Evolutionary conservation across 1,139 yeast genomes (phyloP).

Genomic region (Blastobotrys malaysiensis): DNA sequence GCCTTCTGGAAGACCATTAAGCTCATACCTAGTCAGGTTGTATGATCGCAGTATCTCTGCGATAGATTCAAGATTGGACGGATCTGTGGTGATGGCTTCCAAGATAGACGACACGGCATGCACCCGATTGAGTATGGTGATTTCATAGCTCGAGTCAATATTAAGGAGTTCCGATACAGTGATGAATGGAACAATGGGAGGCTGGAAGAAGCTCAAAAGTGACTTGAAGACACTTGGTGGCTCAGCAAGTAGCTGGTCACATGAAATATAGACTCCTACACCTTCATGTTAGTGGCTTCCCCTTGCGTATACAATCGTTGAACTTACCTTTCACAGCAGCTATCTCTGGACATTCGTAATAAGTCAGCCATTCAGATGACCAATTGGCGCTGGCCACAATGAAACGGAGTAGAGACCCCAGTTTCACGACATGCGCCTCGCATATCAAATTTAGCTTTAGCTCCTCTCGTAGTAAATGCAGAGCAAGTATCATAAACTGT

Average conservation of each 20-base stretch:
- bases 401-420: slow-evolving; percentile 57
- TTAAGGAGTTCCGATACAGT: slow-evolving; percentile 38
- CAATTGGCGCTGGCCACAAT: slow-evolving; percentile 67
- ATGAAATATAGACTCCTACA: slow-evolving; percentile 9
- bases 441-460: slow-evolving; percentile 51
- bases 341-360: slow-evolving; percentile 39
- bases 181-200: slow-evolving; percentile 17
- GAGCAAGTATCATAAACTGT: slow-evolving; percentile 59
- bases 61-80: neutral
- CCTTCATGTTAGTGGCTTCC: slow-evolving; percentile 37
- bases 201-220: slow-evolving; percentile 15
- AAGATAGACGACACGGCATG: neutral
- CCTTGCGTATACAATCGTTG: slow-evolving; percentile 45
- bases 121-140: neutral
- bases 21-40: slow-evolving; percentile 16
- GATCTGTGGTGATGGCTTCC: neutral
- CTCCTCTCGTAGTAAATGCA: slow-evolving; percentile 80
- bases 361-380: slow-evolving; percentile 60
- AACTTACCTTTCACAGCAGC: slow-evolving; percentile 11
- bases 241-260: slow-evolving; percentile 19
- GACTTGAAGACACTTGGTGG: slow-evolving; percentile 24
- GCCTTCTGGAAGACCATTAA: slow-evolving; percentile 72
- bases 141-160: neutral
- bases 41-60: neutral
- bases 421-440: slow-evolving; percentile 31